Conservation (phyloP, 805 yeast genomes). For the Kuraishia capsulata region DNA sequence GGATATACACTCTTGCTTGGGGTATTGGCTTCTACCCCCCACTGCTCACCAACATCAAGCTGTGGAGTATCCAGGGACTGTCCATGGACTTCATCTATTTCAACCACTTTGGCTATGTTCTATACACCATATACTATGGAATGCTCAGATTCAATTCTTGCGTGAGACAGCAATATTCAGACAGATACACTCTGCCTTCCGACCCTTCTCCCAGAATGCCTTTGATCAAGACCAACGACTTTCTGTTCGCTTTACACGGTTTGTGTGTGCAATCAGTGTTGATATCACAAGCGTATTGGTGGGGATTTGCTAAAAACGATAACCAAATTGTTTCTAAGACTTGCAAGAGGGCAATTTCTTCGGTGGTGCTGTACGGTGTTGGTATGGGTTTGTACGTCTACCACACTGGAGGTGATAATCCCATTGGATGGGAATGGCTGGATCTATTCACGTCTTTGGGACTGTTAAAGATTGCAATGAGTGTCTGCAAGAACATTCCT, state of each 20-base stretch:
- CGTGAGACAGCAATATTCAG: constrained; percentile 19
- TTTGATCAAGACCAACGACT: constrained; percentile 20
- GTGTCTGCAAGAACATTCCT: constrained; percentile 25
- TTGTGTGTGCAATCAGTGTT: constrained; percentile 16
- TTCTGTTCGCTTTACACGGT: constrained; percentile 21
- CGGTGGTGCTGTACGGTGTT: constrained; percentile 5
- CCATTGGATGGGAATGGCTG: constrained; percentile 17
- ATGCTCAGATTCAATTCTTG: constrained; percentile 10
- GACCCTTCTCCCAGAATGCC: constrained; percentile 12
- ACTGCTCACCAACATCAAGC: constrained; percentile 18
- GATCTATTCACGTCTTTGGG: constrained; percentile 23
- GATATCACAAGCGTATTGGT: constrained; percentile 21
- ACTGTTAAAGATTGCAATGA: constrained; percentile 21
- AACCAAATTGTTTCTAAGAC: constrained; percentile 16
- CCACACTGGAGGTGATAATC: constrained; percentile 6
- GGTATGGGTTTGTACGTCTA: constrained; percentile 9
- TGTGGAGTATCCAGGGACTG: constrained; percentile 24
- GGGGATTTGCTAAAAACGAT: constrained; percentile 23
- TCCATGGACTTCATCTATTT: constrained; percentile 24
- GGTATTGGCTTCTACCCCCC: constrained; percentile 23
- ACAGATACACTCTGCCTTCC: constrained; percentile 12
- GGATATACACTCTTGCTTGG: constrained; percentile 21
- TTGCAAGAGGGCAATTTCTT: constrained; percentile 9
- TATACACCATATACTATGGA: constrained; percentile 20
- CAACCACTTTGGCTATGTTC: constrained; percentile 21